Evolutionary conservation across 2,329 filamentous ascomycete species (phyloP).

Genomic region (Aspergillus ochraceoroseus): DNA sequence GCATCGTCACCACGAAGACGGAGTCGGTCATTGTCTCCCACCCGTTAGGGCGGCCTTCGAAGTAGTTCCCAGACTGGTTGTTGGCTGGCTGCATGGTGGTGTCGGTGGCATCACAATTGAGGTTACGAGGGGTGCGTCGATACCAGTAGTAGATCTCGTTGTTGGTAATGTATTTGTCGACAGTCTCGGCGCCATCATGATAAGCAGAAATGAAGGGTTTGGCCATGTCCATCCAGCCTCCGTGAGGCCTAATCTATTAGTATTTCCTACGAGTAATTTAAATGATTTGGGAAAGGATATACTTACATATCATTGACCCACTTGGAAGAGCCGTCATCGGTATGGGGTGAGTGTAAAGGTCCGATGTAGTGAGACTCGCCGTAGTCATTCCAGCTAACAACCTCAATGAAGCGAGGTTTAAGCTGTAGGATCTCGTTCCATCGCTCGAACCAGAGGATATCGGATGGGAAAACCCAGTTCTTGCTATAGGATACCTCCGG

Average conservation of each 20-base stretch:
- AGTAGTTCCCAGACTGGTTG: constrained; percentile 45
- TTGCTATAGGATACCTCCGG: constrained; percentile 46
- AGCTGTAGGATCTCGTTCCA: constrained; percentile 43
- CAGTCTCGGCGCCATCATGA: constrained; percentile 11
- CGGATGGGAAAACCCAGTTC: constrained; percentile 50
- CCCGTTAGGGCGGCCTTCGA: constrained; percentile 28
- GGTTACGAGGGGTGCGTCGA: constrained; percentile 40
- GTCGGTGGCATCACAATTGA: constrained; percentile 52
- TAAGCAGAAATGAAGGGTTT: constrained; percentile 20
- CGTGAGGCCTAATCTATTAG: constrained; percentile 27
- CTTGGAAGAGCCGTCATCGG: constrained; percentile 43
- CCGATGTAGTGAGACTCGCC: constrained; percentile 55
- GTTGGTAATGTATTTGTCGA: constrained; percentile 22
- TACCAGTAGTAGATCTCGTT: constrained; percentile 35
- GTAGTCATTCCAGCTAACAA: constrained; percentile 50
- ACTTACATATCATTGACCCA: constrained; percentile 49
- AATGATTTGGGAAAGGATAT: no score
- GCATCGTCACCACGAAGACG: constrained; percentile 32
- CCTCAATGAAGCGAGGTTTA: constrained; percentile 48
- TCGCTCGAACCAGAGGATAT: constrained; percentile 44
- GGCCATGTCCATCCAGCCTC: constrained; percentile 18
- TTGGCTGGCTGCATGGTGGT: constrained; percentile 45
- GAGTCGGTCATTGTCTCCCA: constrained; percentile 46
- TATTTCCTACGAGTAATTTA: neutral
- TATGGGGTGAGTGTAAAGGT: constrained; percentile 43